Conservation (phyloP, 495 filamentous ascomycete species). For the Mytilinidion resinicola region DNA sequence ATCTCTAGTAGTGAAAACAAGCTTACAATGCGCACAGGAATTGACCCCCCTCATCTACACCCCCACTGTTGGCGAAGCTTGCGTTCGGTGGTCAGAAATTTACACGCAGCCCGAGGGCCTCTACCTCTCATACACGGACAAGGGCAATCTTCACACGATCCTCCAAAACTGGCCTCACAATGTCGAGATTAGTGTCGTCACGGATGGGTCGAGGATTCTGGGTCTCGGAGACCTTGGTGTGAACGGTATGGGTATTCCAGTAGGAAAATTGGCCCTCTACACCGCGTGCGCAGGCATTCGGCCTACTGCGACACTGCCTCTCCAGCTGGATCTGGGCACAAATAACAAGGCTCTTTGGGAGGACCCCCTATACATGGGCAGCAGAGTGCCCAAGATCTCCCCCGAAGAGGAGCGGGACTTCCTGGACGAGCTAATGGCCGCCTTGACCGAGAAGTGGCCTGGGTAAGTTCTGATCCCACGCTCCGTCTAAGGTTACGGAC, state of each 20-base stretch:
- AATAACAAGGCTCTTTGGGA: slow-evolving; percentile 80
- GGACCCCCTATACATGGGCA: slow-evolving; percentile 92
- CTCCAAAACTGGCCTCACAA: slow-evolving; percentile 87
- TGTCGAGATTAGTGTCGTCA: slow-evolving; percentile 94
- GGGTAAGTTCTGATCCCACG: slow-evolving; percentile 44
- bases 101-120: slow-evolving; percentile 92
- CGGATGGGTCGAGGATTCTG: slow-evolving; percentile 93
- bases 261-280: slow-evolving; percentile 88
- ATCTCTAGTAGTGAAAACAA: slow-evolving; percentile 22
- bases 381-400: slow-evolving; percentile 71
- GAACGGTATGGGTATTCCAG: slow-evolving; percentile 96
- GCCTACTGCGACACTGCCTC: slow-evolving; percentile 82
- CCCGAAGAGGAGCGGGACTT: slow-evolving; percentile 84
- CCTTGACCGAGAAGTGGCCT: slow-evolving; percentile 79
- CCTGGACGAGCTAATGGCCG: slow-evolving; percentile 95
- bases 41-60: slow-evolving; percentile 96
- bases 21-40: slow-evolving; percentile 45
- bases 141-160: slow-evolving; percentile 73
- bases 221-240: slow-evolving; percentile 93
- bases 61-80: slow-evolving; percentile 94
- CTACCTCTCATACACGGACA: slow-evolving; percentile 88
- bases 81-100: slow-evolving; percentile 88
- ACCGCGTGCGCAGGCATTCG: slow-evolving; percentile 95
- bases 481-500: slow-evolving; percentile 1
- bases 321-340: slow-evolving; percentile 88